These are phyloP conservation scores for Platanthera zijinensis DNA, from an alignment of 106 monocot species.

Conservation along the genomic window DNA sequence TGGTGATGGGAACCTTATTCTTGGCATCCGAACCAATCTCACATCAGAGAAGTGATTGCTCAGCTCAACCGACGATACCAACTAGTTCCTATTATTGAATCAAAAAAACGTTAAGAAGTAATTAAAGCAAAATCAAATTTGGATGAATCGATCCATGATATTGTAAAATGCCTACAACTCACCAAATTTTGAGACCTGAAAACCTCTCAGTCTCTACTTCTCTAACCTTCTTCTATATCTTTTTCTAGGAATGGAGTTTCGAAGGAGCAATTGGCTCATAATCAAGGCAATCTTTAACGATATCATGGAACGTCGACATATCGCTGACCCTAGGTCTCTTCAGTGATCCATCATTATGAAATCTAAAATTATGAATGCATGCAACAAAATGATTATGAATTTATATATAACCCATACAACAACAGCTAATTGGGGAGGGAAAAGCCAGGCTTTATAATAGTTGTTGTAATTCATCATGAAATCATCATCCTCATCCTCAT, in stretches of 20 bases:
- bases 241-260: not conserved
- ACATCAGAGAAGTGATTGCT: slow-evolving; percentile 70
- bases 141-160: not conserved
- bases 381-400: too few species aligned
- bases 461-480: too few species aligned
- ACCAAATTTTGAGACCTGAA: slow-evolving; percentile 80
- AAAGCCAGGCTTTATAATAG: too few species aligned
- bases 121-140: not conserved
- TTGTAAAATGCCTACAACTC: not conserved
- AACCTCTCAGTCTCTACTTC: slow-evolving; percentile 65
- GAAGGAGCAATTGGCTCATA: not conserved
- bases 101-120: not conserved
- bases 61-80: slow-evolving; percentile 42
- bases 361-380: too few species aligned
- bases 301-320: slow-evolving; percentile 84
- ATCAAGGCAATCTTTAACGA: slow-evolving; percentile 73
- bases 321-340: slow-evolving; percentile 19
- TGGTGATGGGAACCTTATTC: slow-evolving; percentile 35
- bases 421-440: too few species aligned
- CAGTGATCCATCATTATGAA: slow-evolving; percentile 53
- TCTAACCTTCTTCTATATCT: slow-evolving; percentile 9
- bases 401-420: too few species aligned
- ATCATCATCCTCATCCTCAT: too few species aligned
- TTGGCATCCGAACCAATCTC: slow-evolving; percentile 61
- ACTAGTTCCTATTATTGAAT: slow-evolving; percentile 26